Percentiles rank a stretch among this genome's conserved stretches.
phyloP scores from a whole-genome alignment of 495 filamentous ascomycete genomes.

The Penicillium coprophilum region DNA sequence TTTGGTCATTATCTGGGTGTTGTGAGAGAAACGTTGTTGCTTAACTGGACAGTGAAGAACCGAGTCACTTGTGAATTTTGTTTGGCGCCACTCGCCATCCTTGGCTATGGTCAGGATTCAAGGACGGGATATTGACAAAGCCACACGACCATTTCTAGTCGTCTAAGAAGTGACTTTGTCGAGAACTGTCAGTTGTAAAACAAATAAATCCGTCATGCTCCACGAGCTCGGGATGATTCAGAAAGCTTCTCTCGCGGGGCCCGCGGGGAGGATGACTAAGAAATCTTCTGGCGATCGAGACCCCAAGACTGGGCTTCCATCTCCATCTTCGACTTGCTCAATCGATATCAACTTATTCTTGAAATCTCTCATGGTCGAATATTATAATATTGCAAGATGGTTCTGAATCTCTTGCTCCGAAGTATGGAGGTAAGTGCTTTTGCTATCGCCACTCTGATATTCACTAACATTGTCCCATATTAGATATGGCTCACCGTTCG shows the following conservation, averaged over 20 bases:
- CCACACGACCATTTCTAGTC: constrained; percentile 20
- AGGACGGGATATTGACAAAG: constrained; percentile 3
- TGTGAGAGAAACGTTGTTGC: constrained; percentile 14
- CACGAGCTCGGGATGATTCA: constrained; percentile 1
- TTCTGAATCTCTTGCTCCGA: constrained; percentile 22
- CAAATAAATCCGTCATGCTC: background rate
- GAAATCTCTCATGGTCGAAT: background rate
- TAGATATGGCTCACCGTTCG: constrained; percentile 45
- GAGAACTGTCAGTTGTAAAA: background rate
- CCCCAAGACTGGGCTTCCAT: background rate
- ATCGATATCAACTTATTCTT: background rate
- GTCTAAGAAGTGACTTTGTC: background rate
- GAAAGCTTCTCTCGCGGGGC: constrained; percentile 7
- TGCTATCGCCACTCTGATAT: background rate
- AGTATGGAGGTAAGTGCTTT: constrained; percentile 23
- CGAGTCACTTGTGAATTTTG: constrained; percentile 20
- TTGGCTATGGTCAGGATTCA: constrained; percentile 18
- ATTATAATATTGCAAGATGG: constrained; percentile 18
- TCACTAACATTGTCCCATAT: constrained; percentile 6
- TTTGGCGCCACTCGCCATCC: constrained; percentile 30
- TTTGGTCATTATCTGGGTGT: constrained; percentile 42
- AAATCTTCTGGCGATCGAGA: constrained; percentile 2
- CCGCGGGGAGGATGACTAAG: constrained; percentile 9
- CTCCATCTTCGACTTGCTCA: background rate
- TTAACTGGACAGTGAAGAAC: constrained; percentile 14